Base-by-base conservation (phyloP, 108 stramenopile genomes). In the Seminavis robusta region DNA sequence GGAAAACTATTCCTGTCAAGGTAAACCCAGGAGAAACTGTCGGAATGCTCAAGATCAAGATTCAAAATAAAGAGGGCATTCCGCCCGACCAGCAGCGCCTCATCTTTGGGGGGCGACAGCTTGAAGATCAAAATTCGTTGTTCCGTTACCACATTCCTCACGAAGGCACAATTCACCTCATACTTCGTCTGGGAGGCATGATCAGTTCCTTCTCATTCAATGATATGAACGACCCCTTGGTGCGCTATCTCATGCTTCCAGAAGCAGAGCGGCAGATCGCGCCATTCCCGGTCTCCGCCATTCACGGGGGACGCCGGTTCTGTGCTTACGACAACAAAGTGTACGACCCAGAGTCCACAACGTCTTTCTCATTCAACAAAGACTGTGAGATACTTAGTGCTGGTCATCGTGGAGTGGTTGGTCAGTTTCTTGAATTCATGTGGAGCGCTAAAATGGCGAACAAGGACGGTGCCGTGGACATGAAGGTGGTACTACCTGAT, bases 61-160 rank as follows among this genome's bases (percentile, higher is more conserved):
- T 56, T 36, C 21, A 2, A 0, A 47, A 21, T 11, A 60, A 47
- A 8, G 68, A 56, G 30, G 68, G 46, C 15, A 63, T 61, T 28
- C 49, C 54, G 11, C 33, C 43, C 33, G 61, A 70, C 24, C 61
- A 79, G 53, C 84, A 81, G 39, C 71, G 71, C 41, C 46, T 84
- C 47, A 74, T 76, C 36, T 79, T 88, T 47, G 79, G 74, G 19
- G 81, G 81, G 47, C 73, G 69, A 61, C 75, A 80, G 51, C 67
- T 88, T 6, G 81, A 84, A 52, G 83, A 88, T 37, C 72, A 76
- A n/a, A 44, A 54, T 17, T 78, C 81, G 10, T 49, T 88, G n/a
- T 46, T 40, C 0, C 72, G 79, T 58, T 88, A 80, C 72, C 77
- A 84, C 53, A 77, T 88, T 55, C 51, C 71, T 55, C 56, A 77